phyloP scores from a whole-genome alignment of 305 asterid genomes.

The Fraxinus nigra region DNA sequence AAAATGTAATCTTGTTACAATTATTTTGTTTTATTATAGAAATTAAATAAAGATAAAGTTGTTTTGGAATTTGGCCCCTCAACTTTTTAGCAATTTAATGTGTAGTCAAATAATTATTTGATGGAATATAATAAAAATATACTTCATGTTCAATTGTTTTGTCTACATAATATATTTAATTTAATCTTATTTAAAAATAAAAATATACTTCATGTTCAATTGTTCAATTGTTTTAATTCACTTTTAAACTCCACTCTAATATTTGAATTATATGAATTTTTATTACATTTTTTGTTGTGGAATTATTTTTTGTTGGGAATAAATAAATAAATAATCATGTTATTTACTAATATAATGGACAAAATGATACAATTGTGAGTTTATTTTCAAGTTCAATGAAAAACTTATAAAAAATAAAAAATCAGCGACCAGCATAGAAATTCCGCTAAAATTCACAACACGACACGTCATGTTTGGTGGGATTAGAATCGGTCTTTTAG shows the following conservation, averaged over 20 bases:
- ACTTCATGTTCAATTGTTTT: not conserved
- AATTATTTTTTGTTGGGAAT: not conserved
- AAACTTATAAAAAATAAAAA: too few species aligned
- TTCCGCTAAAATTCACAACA: not conserved
- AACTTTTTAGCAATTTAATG: not conserved
- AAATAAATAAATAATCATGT: too few species aligned
- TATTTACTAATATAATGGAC: not conserved
- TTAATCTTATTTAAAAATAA: not conserved
- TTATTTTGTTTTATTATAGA: not conserved
- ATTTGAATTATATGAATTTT: not conserved
- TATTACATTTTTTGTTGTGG: too few species aligned
- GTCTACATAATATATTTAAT: not conserved
- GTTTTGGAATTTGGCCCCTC: not conserved
- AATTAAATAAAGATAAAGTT: not conserved
- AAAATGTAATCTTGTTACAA: not conserved
- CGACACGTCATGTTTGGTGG: not conserved
- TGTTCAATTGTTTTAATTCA: too few species aligned
- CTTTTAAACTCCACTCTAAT: not conserved
- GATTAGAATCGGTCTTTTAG: too few species aligned
- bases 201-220: too few species aligned
- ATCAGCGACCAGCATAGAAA: not conserved
- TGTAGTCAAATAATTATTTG: not conserved
- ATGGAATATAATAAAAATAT: not conserved
- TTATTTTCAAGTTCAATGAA: not conserved
- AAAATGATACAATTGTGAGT: not conserved